Conservation (phyloP, 805 yeast species). For the Hemisphaericaspora nanyangensis region DNA sequence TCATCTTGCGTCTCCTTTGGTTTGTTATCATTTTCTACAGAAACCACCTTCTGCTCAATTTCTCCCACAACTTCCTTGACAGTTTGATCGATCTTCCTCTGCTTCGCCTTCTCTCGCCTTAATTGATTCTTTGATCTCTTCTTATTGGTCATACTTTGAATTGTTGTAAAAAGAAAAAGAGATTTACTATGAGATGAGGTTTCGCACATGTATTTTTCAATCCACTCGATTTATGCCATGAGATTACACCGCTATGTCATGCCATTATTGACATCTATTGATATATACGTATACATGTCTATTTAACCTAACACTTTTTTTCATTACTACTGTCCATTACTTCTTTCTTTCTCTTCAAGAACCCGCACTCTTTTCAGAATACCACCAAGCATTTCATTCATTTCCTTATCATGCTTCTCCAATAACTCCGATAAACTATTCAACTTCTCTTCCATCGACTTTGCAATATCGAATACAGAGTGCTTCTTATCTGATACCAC, state of each 20-base stretch:
- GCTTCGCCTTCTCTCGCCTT: constrained; percentile 45
- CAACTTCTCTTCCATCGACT: constrained; percentile 26
- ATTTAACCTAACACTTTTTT: too few relatives aligned
- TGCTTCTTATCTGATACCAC: constrained; percentile 9
- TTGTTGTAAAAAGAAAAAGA: not conserved
- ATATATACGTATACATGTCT: too few relatives aligned
- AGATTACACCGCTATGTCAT: too few relatives aligned
- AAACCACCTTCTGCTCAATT: constrained; percentile 1
- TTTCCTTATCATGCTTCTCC: constrained; percentile 25
- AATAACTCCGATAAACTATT: constrained; percentile 17
- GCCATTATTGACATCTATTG: too few relatives aligned
- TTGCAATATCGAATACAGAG: constrained; percentile 30
- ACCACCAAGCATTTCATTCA: constrained; percentile 22
- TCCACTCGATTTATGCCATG: too few relatives aligned
- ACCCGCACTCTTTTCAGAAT: constrained; percentile 14
- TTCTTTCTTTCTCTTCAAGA: not conserved
- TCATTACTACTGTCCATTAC: too few relatives aligned
- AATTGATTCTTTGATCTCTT: constrained; percentile 52
- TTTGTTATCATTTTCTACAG: not conserved
- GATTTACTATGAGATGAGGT: too few relatives aligned
- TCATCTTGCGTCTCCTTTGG: constrained; percentile 3
- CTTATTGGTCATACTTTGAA: constrained; percentile 5
- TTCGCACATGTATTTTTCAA: too few relatives aligned
- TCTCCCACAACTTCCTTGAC: constrained; percentile 2
- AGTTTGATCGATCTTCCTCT: constrained; percentile 23